Evolutionary conservation across 306 rosid species (phyloP).

Genomic region (Sicyos baderoa): DNA sequence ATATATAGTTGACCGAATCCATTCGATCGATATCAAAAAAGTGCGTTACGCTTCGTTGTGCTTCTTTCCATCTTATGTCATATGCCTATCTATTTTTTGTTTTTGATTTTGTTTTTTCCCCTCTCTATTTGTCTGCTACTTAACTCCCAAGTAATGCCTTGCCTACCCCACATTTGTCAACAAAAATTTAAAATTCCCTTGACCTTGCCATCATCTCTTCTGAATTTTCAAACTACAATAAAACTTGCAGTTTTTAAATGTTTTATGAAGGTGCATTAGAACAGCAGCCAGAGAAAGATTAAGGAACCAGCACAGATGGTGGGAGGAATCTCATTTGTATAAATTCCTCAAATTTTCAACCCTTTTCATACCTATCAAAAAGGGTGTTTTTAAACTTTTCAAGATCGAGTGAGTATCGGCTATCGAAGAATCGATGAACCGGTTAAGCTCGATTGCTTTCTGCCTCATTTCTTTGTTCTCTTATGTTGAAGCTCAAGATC

Average conservation of each 20-base stretch:
- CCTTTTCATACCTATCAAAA: conserved; percentile 3
- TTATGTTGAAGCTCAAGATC: conserved; percentile 40
- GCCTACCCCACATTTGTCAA: conserved; percentile 8
- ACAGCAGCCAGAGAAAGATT: conserved; percentile 16
- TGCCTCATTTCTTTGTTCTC: conserved; percentile 28
- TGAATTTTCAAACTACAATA: background rate
- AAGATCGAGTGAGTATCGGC: background rate
- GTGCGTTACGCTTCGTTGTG: no score
- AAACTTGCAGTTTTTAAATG: background rate
- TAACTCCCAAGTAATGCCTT: conserved; percentile 16
- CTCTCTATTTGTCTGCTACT: conserved; percentile 1
- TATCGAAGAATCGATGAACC: background rate
- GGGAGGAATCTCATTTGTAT: background rate
- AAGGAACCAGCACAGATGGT: conserved; percentile 7
- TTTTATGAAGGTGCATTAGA: background rate
- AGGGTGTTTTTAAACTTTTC: conserved; percentile 8
- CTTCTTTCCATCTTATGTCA: no score
- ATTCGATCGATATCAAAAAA: no score
- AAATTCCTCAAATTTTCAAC: background rate
- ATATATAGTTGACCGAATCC: background rate
- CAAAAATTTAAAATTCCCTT: conserved; percentile 8
- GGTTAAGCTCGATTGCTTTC: conserved; percentile 17
- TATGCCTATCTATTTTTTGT: background rate
- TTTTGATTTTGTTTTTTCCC: background rate
- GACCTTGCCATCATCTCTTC: background rate